A percentile compares a stretch with the other conserved stretches of the same genome.
phyloP scores from a whole-genome alignment of 2,329 filamentous ascomycete species.

The Biscogniauxia sp. region DNA sequence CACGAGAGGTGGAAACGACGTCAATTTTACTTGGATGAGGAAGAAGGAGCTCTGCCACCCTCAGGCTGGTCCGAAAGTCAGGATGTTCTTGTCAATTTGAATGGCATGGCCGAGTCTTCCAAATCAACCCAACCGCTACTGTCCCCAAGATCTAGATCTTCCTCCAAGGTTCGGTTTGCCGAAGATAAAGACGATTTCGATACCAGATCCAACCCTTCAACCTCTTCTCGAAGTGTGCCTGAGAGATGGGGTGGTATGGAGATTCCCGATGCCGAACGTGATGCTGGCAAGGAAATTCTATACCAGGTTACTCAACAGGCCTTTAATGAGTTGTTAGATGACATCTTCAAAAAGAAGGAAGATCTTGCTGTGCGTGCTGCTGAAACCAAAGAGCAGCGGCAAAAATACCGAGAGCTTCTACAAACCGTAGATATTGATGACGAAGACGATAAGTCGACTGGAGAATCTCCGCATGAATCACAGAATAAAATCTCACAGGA shows the following conservation, averaged over 20 bases:
- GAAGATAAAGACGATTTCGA: conserved; percentile 71
- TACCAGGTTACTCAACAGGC: conserved; percentile 91
- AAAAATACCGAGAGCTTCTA: conserved; percentile 52
- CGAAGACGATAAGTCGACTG: conserved; percentile 20
- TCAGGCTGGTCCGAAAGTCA: conserved; percentile 62
- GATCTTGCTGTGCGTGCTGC: conserved; percentile 68
- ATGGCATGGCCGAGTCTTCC: conserved; percentile 41
- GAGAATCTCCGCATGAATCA: conserved; percentile 9
- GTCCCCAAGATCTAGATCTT: conserved; percentile 65
- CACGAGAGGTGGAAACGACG: conserved; percentile 74
- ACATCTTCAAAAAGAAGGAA: conserved; percentile 79
- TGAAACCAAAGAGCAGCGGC: conserved; percentile 59
- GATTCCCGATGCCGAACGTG: conserved; percentile 74
- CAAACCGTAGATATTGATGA: conserved; percentile 39
- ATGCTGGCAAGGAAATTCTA: conserved; percentile 82
- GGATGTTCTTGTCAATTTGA: conserved; percentile 47
- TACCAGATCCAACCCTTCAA: conserved; percentile 67
- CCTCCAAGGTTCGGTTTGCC: conserved; percentile 75
- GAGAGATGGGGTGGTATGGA: conserved; percentile 77
- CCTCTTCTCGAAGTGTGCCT: conserved; percentile 68
- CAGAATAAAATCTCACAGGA: conserved; percentile 7
- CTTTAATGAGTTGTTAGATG: conserved; percentile 88
- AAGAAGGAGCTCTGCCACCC: conserved; percentile 70
- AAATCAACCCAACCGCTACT: conserved; percentile 39
- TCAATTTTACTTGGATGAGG: conserved; percentile 80